Evolutionary conservation across 2,329 filamentous ascomycete genomes (phyloP).

Genomic region (Cercospora zeae-maydis): DNA sequence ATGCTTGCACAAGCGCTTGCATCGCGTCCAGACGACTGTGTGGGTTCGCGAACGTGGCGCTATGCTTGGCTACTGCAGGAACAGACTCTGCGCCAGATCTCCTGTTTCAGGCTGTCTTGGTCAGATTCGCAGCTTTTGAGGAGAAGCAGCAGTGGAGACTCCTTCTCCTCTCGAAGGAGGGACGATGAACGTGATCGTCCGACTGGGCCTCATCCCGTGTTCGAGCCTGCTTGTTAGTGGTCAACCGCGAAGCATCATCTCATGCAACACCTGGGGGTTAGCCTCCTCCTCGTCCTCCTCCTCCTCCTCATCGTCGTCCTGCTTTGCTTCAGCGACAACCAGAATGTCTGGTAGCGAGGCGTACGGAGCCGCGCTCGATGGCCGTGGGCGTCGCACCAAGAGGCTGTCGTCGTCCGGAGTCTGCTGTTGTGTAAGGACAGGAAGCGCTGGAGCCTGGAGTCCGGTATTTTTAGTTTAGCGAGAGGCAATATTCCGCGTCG

Average conservation of each 20-base stretch:
- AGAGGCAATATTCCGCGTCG: background rate
- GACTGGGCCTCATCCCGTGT: background rate
- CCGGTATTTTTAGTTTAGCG: background rate
- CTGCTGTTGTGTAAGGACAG: conserved; percentile 1
- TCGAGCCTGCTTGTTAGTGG: background rate
- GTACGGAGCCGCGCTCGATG: background rate
- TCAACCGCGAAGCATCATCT: background rate
- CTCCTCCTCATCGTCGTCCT: too few species aligned
- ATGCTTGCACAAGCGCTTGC: conserved; percentile 18
- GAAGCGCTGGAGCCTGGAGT: background rate
- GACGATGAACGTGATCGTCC: background rate
- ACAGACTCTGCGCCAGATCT: background rate
- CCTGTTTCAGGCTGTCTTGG: conserved; percentile 7
- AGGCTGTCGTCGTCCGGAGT: background rate
- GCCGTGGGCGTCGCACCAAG: background rate
- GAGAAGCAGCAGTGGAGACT: background rate
- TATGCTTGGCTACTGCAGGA: conserved; percentile 10
- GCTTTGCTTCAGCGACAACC: background rate
- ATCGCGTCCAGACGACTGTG: conserved; percentile 16
- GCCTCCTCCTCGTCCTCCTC: too few species aligned
- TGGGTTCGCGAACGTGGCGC: conserved; percentile 19
- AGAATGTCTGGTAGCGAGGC: background rate
- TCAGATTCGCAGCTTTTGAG: background rate
- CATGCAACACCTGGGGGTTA: background rate
- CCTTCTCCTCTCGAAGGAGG: too few species aligned